Evolutionary conservation across 2,329 filamentous ascomycete species (phyloP).

Genomic region (Bipolaris cookei): DNA sequence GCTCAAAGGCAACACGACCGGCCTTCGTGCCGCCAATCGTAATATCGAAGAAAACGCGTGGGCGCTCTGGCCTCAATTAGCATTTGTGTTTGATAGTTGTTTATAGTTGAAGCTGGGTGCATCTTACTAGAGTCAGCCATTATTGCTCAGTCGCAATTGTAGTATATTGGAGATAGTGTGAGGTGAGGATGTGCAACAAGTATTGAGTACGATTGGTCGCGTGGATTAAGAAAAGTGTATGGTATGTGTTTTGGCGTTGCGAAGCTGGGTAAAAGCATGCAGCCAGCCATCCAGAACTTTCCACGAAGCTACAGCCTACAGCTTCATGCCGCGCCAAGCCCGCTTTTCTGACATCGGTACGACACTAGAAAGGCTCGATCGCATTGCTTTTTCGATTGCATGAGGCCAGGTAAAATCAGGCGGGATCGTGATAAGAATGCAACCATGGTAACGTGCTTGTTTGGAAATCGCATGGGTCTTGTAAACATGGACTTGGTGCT

Average conservation of each 20-base stretch:
- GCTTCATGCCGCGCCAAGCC: constrained; percentile 31
- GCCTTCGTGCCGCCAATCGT: constrained; percentile 74
- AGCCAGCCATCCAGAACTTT: constrained; percentile 45
- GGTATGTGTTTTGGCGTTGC: constrained; percentile 10
- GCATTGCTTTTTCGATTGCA: neutral
- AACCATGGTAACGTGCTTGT: neutral
- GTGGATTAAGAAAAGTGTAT: constrained; percentile 4
- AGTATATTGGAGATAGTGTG: neutral
- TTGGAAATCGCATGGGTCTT: constrained; percentile 3
- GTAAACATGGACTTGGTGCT: constrained; percentile 20
- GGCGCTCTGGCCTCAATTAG: constrained; percentile 59
- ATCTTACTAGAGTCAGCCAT: constrained; percentile 39
- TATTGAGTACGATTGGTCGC: neutral
- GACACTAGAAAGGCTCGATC: constrained; percentile 1
- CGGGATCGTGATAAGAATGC: neutral
- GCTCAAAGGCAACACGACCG: constrained; percentile 85
- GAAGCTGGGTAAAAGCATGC: constrained; percentile 32
- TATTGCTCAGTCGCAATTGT: constrained; percentile 17
- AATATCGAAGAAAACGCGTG: constrained; percentile 93
- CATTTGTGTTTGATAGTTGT: neutral
- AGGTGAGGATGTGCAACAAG: neutral
- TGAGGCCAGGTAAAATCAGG: neutral
- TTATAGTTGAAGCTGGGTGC: neutral
- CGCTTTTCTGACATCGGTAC: constrained; percentile 15
- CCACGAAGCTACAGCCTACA: constrained; percentile 34